A percentile compares a stretch with the other conserved stretches of the same genome.
Evolutionary conservation across 306 rosid genomes (phyloP).

Genomic region (Ceratonia siliqua): DNA sequence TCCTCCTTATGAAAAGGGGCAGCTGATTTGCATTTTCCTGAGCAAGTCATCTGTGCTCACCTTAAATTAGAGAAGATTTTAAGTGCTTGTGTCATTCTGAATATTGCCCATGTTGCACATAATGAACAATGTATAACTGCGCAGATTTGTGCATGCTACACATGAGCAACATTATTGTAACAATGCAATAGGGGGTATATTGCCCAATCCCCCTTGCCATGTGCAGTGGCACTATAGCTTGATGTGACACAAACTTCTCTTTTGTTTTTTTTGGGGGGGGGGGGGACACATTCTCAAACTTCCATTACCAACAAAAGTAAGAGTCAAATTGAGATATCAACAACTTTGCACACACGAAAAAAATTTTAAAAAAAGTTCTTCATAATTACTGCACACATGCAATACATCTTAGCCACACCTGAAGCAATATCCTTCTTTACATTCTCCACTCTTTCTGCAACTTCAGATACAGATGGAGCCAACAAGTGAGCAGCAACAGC

Average conservation of each 20-base stretch:
- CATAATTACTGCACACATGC: not conserved
- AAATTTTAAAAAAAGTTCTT: not conserved
- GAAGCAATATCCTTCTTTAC: conserved; percentile 71
- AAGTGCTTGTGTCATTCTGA: not conserved
- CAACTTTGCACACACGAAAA: not conserved
- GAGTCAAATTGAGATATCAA: not conserved
- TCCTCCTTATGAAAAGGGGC: too few relatives aligned
- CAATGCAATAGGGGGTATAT: not conserved
- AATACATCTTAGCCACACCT: conserved; percentile 53
- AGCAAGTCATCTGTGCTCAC: too few relatives aligned
- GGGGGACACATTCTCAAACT: conserved; percentile 4
- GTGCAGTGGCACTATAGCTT: not conserved
- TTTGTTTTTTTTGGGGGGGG: not conserved
- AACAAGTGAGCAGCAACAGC: conserved; percentile 66
- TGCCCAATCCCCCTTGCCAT: not conserved
- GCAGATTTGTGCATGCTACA: not conserved
- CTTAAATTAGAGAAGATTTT: not conserved
- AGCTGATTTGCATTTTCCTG: too few relatives aligned
- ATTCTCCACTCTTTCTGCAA: conserved; percentile 70
- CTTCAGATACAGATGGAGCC: conserved; percentile 72
- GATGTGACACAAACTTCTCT: not conserved
- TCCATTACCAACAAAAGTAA: conserved; percentile 15
- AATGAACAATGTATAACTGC: not conserved
- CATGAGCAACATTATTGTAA: not conserved
- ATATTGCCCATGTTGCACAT: not conserved